Percentiles rank a stretch among this genome's conserved stretches.
These are phyloP conservation scores for Cyberlindnera veronae DNA, from an alignment of 805 yeast genomes.

Conservation along the genomic window DNA sequence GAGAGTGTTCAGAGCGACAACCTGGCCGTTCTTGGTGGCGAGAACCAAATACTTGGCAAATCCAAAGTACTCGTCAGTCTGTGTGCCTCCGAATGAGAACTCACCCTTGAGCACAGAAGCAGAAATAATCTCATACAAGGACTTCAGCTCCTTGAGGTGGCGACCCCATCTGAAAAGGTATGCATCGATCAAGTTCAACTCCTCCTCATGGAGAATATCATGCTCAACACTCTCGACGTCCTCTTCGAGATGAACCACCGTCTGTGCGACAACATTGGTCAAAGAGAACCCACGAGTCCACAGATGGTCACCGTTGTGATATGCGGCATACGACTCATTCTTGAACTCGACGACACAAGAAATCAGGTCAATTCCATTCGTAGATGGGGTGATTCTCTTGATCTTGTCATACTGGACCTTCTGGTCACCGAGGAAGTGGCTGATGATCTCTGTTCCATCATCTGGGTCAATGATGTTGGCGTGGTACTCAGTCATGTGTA, in stretches of 20 bases:
- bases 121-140: too few relatives aligned
- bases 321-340: conserved; percentile 11
- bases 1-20: conserved; percentile 42
- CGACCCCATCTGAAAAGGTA: conserved; percentile 31
- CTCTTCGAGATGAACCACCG: conserved; percentile 27
- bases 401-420: conserved; percentile 14
- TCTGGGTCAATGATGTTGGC: conserved; percentile 25
- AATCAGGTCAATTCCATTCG: conserved; percentile 17
- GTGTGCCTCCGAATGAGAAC: neutral
- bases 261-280: conserved; percentile 34
- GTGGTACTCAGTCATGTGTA: conserved; percentile 23
- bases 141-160: conserved; percentile 23
- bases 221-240: conserved; percentile 24
- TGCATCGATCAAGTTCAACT: conserved; percentile 28
- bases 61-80: conserved; percentile 39
- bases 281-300: conserved; percentile 48
- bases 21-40: conserved; percentile 37
- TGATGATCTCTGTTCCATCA: conserved; percentile 23
- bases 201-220: conserved; percentile 32
- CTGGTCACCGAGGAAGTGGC: conserved; percentile 16
- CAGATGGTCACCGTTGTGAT: conserved; percentile 9
- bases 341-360: conserved; percentile 13
- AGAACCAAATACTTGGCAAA: conserved; percentile 40
- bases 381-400: conserved; percentile 4
- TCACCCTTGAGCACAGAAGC: conserved; percentile 2